phyloP scores from a whole-genome alignment of 169 alveolate species.

The Plasmodium reichenowi region DNA sequence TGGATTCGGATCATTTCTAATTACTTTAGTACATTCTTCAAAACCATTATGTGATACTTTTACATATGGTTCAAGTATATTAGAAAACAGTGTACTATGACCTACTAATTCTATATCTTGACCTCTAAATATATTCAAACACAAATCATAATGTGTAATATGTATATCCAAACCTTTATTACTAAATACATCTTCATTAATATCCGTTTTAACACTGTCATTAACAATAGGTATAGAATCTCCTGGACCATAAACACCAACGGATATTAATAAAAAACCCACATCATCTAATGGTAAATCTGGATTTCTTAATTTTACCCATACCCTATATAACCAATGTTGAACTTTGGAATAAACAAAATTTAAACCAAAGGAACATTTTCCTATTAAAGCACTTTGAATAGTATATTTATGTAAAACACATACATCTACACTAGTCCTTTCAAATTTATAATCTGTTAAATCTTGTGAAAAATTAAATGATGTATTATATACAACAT shows the following conservation, averaged over 20 bases:
- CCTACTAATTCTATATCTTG: conserved; percentile 66
- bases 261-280: conserved; percentile 85
- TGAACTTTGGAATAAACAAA: conserved; percentile 87
- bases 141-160: conserved; percentile 60
- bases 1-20: conserved; percentile 87
- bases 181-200: conserved; percentile 21
- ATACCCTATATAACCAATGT: conserved; percentile 89
- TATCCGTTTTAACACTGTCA: conserved; percentile 78
- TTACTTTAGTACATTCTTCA: conserved; percentile 84
- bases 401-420: conserved; percentile 87
- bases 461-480: conserved; percentile 87
- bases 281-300: conserved; percentile 80
- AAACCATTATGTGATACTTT: conserved; percentile 87
- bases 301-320: conserved; percentile 87
- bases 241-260: conserved; percentile 91
- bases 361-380: conserved; percentile 87
- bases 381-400: conserved; percentile 87
- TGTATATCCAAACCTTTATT: conserved; percentile 67
- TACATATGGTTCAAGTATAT: conserved; percentile 86
- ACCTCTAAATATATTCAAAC: conserved; percentile 61
- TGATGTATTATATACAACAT: conserved; percentile 86
- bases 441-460: conserved; percentile 81
- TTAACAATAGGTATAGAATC: conserved; percentile 88
- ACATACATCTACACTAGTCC: conserved; percentile 86
- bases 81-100: conserved; percentile 70